Evolutionary conservation across 1,284 basidiomycete species (phyloP).

Genomic region (Ceratobasidium sp.): DNA sequence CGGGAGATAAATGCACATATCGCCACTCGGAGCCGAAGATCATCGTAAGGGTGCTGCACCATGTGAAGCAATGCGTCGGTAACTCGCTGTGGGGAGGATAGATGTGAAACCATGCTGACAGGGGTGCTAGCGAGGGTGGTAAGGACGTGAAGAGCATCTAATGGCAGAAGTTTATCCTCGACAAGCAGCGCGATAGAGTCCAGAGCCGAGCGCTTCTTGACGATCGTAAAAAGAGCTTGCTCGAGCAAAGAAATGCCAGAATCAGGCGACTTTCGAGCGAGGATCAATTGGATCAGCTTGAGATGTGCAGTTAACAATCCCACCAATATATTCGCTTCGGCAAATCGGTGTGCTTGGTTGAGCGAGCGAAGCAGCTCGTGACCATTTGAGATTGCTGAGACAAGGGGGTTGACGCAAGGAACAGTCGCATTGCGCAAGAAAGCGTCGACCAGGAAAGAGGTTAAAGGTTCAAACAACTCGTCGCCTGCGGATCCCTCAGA

Average conservation of each 20-base stretch:
- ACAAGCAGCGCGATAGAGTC: constrained; percentile 70
- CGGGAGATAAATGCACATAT: constrained; percentile 86
- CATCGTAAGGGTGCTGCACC: constrained; percentile 70
- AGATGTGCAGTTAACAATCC: constrained; percentile 71
- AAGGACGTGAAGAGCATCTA: constrained; percentile 70
- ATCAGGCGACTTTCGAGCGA: constrained; percentile 62
- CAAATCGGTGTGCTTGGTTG: constrained; percentile 65
- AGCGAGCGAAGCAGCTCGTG: constrained; percentile 64
- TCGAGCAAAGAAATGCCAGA: constrained; percentile 69
- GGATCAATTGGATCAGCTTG: constrained; percentile 62
- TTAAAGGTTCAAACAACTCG: constrained; percentile 22
- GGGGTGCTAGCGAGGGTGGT: constrained; percentile 67
- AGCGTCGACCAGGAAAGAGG: constrained; percentile 63
- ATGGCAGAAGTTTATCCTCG: constrained; percentile 63
- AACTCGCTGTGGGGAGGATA: constrained; percentile 71
- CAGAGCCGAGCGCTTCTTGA: constrained; percentile 61
- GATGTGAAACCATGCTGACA: constrained; percentile 71
- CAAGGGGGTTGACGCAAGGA: constrained; percentile 75
- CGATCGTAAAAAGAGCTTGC: constrained; percentile 68
- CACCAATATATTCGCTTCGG: constrained; percentile 72
- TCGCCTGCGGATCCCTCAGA: not conserved
- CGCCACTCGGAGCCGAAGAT: constrained; percentile 68
- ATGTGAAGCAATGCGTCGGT: constrained; percentile 68
- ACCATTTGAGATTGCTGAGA: constrained; percentile 69
- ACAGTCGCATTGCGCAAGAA: constrained; percentile 73